Evolutionary conservation across 768 basidiomycete genomes (phyloP), one percentile per base, ranked within the genome.

Genomic region (Gymnopilus junonius): DNA sequence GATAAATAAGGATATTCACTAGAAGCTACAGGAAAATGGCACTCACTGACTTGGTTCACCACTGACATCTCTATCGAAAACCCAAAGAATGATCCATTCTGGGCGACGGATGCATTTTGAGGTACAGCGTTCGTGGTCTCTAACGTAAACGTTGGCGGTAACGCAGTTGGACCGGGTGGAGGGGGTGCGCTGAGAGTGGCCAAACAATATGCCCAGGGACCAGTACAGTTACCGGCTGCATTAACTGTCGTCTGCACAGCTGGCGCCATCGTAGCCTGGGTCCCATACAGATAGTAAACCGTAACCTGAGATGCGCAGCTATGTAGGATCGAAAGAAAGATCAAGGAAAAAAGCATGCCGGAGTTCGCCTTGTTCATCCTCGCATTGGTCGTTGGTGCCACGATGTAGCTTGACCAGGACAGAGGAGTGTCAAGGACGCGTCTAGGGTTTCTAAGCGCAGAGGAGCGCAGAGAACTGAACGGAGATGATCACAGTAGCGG

Each of bases 51-150:
- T 77, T 86, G 85, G 55, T 83, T 85, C 8, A 87, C 81, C 8
- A 92, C 86, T 37, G 89, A 90, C 79, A 91, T 82, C 73, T 93
- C 91, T 45, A 93, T 82, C 3, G 88, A 90, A 71, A 92, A 92
- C n/a, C n/a, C n/a, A n/a, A n/a, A n/a, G n/a, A n/a, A n/a, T n/a
- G n/a, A 39, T 14, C 66, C 64, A 23, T 59, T 62, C 7, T 78
- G 79, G 34, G 72, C 68, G 32, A 80, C 77, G n/a, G 78, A 80
- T 1, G 77, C 66, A 12, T 74, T 76, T 4, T 66, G 59, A 5
- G 76, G 73, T 4, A 74, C 77, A 12, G 75, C 73, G 67, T 73
- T 72, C 34, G 78, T 71, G 32, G 89, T 73, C 61, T 82, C 79
- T 6, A 88, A 68, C 29, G 67, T 67, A 69, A 88, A 85, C 42